Conservation (phyloP, 2,329 filamentous ascomycete species). For the Colletotrichum echinochloae region DNA sequence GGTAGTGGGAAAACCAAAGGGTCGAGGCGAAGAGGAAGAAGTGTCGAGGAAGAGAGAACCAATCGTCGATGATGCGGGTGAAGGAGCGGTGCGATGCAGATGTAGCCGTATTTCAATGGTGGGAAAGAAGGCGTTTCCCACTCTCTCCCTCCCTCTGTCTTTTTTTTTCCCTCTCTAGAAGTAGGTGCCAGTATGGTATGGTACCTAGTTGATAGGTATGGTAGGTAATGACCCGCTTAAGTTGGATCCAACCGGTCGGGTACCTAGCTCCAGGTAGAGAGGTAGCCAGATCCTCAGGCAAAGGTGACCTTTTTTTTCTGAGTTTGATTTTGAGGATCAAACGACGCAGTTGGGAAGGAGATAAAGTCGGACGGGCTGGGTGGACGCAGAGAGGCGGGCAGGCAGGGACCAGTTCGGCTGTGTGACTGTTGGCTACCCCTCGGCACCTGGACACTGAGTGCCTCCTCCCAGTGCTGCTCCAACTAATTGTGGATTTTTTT, state of each 20-base stretch:
- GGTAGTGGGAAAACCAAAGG: neutral
- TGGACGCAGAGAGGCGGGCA: slow-evolving; percentile 9
- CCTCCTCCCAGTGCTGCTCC: neutral
- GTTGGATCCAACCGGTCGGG: slow-evolving; percentile 30
- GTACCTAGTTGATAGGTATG: no score
- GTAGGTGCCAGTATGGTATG: slow-evolving; percentile 22
- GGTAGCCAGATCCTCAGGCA: slow-evolving; percentile 30
- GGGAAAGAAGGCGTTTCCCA: slow-evolving; percentile 26
- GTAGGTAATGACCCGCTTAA: slow-evolving; percentile 37
- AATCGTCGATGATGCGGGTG: slow-evolving; percentile 19
- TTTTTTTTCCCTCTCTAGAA: slow-evolving; percentile 42
- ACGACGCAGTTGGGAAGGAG: slow-evolving; percentile 38
- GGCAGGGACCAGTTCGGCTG: slow-evolving; percentile 6
- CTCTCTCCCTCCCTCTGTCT: slow-evolving; percentile 42
- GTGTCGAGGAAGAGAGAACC: slow-evolving; percentile 15
- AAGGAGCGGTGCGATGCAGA: slow-evolving; percentile 28
- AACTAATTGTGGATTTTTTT: neutral
- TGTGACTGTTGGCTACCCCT: slow-evolving; percentile 11
- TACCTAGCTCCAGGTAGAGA: slow-evolving; percentile 26
- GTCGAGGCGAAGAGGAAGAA: slow-evolving; percentile 10
- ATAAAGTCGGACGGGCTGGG: slow-evolving; percentile 3
- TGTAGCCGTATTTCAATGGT: slow-evolving; percentile 37
- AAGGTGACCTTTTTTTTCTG: neutral
- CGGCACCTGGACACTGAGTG: slow-evolving; percentile 5
- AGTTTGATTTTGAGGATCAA: slow-evolving; percentile 17